Evolutionary conservation across 768 basidiomycete species (phyloP), one percentile per base, ranked within the genome.

Genomic region (Tulasnella sp.): DNA sequence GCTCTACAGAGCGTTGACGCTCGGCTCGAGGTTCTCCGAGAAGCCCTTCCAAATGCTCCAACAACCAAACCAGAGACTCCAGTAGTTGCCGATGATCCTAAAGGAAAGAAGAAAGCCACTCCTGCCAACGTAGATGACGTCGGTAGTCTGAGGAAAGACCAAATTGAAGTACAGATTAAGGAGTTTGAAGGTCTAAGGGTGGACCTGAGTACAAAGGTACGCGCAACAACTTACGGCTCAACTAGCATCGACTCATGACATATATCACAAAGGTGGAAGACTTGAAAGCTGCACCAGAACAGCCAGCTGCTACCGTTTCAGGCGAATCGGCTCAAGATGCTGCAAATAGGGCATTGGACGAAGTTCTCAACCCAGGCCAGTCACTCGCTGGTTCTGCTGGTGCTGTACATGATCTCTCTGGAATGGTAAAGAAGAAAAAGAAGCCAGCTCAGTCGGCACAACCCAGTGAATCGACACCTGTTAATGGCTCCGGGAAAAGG

Each of bases 391-490:
- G 59, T 13, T 52, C 68, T 1, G 60, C 70, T 15, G 58, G 69
- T 10, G 58, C 65, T 13, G 79, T 93, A 37, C 86, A 89, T 58
- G 87, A 93, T 59, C 67, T 93, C 37, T 91, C 86, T 1, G 75
- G 75, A 5, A 81, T 86, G 60, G 86, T 93, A 42, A 80, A 78
- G 63, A 90, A 88, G 70, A 96, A 91, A 72, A 89, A 88, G 65
- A 83, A 81, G 62, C 37, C 46, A 5, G 48, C 43, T 16, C 49
- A 33, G 28, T 20, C 37, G 20, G 53, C 25, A 27, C 24, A 28
- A 29, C 15, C 47, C 2, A 56, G 57, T 3, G 43, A 54, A 3
- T 37, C 45, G 10, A 51, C 46, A 15, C 35, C 48, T 24, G 61
- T 68, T 19, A 63, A 63, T 12, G 64, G 67, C 7, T 2, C 59